Evolutionary conservation across 2,329 filamentous ascomycete genomes (phyloP), one percentile per base, ranked within the genome.

Genomic region (Trematosphaeria pertusa): DNA sequence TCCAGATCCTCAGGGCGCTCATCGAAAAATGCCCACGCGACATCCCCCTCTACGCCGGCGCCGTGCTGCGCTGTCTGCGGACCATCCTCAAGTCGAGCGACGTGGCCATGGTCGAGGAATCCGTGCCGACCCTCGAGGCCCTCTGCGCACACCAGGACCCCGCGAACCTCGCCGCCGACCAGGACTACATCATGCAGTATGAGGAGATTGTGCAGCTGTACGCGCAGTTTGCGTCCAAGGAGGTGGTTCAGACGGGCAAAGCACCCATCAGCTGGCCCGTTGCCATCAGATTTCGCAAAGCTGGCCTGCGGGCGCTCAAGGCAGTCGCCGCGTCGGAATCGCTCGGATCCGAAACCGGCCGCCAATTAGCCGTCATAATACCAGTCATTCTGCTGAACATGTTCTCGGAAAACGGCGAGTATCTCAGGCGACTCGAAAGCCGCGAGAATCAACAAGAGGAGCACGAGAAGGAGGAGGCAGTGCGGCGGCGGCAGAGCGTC

Each of bases 21-120:
- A 91, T 97, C 72, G 92, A 97, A 69, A 97, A 97, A 75, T 84
- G 90, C 33, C 88, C 91, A 50, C 88, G 92, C 69, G 92, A 97
- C 70, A 84, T 97, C 37, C 89, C 91, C 40, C 85, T 99, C 40
- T 96, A 96, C 69, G 91, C 91, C 37, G 83, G 84, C 53, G 90
- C 89, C 64, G 86, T 97, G 45, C 84, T 97, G 67, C 89, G 87
- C 61, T 88, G 97, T 56, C 83, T 97, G 65, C 85, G 87, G 56
- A 87, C 87, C 45, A 87, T 97, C 62, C 82, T 97, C 43, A 84
- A 85, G 50, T 95, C 91, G 53, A 86, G 87, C 71, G 91, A 97
- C 71, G 88, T 97, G 54, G 90, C 88, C 59, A 89, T 97, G 86
- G 87, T 96, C 52, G 92, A 97, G 74, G 91, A 92, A 26, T 94